A percentile compares a stretch with the other conserved stretches of the same genome.
phyloP scores from a whole-genome alignment of 108 stramenopile species.

The Cyclotella sp. region DNA sequence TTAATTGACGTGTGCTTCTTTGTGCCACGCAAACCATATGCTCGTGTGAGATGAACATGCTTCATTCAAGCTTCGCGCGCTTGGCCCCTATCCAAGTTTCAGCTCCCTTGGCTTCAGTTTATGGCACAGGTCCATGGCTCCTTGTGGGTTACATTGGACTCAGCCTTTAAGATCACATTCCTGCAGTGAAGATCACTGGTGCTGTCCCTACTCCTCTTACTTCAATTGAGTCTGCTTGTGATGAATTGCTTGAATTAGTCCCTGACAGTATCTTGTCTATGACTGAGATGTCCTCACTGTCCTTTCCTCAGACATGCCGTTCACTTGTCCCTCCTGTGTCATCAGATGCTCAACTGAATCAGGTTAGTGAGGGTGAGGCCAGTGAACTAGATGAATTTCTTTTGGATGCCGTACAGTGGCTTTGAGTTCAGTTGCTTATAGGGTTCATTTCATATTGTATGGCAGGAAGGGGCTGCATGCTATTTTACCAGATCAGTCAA shows the following conservation, averaged over 20 bases:
- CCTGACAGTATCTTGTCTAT: slow-evolving; percentile 13
- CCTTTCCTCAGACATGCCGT: background rate
- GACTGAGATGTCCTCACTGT: background rate
- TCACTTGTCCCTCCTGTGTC: background rate
- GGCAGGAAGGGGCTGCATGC: background rate
- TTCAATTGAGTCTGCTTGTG: slow-evolving; percentile 19
- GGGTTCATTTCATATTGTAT: background rate
- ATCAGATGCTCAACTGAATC: background rate
- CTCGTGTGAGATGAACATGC: slow-evolving; percentile 15
- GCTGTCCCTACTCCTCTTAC: slow-evolving; percentile 53
- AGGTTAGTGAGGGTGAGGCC: background rate
- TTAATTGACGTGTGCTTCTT: slow-evolving; percentile 13
- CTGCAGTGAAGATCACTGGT: slow-evolving; percentile 92
- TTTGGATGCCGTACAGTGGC: slow-evolving; percentile 71
- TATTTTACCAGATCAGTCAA: background rate
- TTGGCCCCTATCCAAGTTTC: slow-evolving; percentile 8
- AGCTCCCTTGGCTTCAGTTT: slow-evolving; percentile 3
- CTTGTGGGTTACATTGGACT: slow-evolving; percentile 20
- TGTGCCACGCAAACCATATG: background rate
- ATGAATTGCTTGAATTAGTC: slow-evolving; percentile 17
- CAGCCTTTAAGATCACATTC: slow-evolving; percentile 86
- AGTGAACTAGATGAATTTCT: slow-evolving; percentile 66
- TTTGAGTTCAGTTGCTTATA: slow-evolving; percentile 23
- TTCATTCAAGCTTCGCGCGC: slow-evolving; percentile 10
- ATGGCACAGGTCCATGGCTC: slow-evolving; percentile 1